Percentiles rank a stretch among this genome's conserved stretches.
Conservation (phyloP, 2,329 filamentous ascomycete species). For the Clonostachys solani region DNA sequence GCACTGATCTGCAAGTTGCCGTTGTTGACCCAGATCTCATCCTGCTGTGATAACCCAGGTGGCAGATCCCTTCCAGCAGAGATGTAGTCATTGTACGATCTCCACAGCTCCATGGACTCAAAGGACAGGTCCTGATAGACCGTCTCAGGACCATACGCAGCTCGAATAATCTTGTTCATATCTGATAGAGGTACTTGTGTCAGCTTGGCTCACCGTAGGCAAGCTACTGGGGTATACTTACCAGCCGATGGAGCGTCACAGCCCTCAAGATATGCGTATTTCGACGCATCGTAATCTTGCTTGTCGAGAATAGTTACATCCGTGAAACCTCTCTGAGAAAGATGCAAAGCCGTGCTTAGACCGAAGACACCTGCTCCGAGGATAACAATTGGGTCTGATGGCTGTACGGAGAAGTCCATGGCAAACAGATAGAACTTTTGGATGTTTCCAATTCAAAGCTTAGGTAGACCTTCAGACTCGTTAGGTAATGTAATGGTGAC, state of each 20-base stretch:
- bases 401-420: neutral
- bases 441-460: no score
- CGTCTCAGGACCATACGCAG: constrained; percentile 30
- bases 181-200: constrained; percentile 10
- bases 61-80: constrained; percentile 19
- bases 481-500: no score
- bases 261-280: constrained; percentile 33
- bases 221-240: constrained; percentile 4
- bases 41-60: constrained; percentile 24
- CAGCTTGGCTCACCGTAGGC: neutral
- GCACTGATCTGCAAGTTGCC: constrained; percentile 23
- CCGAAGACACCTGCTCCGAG: constrained; percentile 23
- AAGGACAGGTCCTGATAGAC: constrained; percentile 40
- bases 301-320: constrained; percentile 44
- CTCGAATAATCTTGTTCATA: constrained; percentile 31
- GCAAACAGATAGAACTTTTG: neutral
- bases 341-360: constrained; percentile 25
- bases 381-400: constrained; percentile 10
- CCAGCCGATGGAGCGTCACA: constrained; percentile 38
- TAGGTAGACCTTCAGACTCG: no score
- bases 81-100: constrained; percentile 37
- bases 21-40: constrained; percentile 31
- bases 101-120: constrained; percentile 35
- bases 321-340: constrained; percentile 32
- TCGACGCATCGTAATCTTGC: constrained; percentile 31